Evolutionary conservation across 2,329 filamentous ascomycete genomes (phyloP).

Genomic region (Exutisphaerella laricina): DNA sequence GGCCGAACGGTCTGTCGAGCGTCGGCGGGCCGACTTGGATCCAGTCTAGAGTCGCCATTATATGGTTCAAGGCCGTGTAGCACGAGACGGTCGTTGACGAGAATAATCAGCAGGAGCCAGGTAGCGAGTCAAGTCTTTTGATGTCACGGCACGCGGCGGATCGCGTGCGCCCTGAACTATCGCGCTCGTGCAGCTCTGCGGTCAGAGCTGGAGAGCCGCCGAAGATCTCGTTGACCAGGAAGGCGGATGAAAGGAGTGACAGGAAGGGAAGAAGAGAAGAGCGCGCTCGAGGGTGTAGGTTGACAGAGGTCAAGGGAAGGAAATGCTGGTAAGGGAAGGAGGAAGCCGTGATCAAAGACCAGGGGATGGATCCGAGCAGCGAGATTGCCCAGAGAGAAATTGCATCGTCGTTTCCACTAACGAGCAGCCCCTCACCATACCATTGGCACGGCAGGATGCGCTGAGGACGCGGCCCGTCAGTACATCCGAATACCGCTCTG

Average conservation of each 20-base stretch:
- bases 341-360: background rate
- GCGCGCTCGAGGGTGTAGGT: background rate
- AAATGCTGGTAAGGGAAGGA: background rate
- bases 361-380: background rate
- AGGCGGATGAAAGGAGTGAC: slow-evolving; percentile 7
- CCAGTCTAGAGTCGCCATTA: slow-evolving; percentile 51
- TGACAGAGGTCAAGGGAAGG: background rate
- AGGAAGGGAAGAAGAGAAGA: slow-evolving; percentile 2
- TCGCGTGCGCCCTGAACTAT: slow-evolving; percentile 8
- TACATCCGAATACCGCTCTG: background rate
- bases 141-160: slow-evolving; percentile 5
- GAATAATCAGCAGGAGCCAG: slow-evolving; percentile 1
- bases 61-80: background rate
- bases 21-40: slow-evolving; percentile 59
- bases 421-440: background rate
- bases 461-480: background rate
- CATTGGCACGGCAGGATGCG: background rate
- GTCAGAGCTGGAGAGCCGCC: background rate
- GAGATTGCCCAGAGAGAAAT: background rate
- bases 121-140: background rate
- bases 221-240: background rate
- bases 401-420: background rate
- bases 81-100: background rate
- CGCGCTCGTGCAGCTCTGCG: slow-evolving; percentile 7
- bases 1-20: slow-evolving; percentile 85